These are phyloP conservation scores for Brassica carinata DNA, from an alignment of 345 rosid species.

Conservation along the genomic window DNA sequence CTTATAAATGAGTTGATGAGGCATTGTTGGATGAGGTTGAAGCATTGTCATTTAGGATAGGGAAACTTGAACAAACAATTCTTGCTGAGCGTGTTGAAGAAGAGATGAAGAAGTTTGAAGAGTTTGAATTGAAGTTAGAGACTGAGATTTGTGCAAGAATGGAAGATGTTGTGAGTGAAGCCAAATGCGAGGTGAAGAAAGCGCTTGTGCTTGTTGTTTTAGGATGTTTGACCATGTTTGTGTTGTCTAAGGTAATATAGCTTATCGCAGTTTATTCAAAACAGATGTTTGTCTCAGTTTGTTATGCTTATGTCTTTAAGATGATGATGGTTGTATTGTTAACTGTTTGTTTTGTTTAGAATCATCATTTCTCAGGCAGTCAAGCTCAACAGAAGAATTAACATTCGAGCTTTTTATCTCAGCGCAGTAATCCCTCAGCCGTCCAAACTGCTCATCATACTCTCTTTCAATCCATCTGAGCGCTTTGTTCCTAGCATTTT, in stretches of 20 bases:
- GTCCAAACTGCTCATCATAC: too few relatives aligned
- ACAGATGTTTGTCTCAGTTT: not conserved
- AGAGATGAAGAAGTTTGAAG: not conserved
- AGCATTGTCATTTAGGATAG: not conserved
- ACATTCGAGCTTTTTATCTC: too few relatives aligned
- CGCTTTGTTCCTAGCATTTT: too few relatives aligned
- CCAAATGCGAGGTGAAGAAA: not conserved
- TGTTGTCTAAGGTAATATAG: not conserved
- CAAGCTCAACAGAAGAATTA: too few relatives aligned
- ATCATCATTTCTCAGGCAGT: too few relatives aligned
- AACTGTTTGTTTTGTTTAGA: not conserved
- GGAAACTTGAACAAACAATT: not conserved
- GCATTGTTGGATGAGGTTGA: not conserved
- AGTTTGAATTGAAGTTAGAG: not conserved
- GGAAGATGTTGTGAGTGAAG: not conserved
- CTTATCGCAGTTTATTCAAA: not conserved
- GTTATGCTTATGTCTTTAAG: not conserved
- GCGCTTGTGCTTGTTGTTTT: not conserved
- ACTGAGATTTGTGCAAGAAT: not conserved
- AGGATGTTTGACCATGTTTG: not conserved
- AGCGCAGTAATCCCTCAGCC: too few relatives aligned
- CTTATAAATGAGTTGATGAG: slow-evolving; percentile 3
- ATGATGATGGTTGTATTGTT: not conserved
- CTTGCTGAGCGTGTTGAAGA: too few relatives aligned
- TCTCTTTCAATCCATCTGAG: too few relatives aligned